Base-by-base conservation (phyloP, 306 rosid genomes). In the Cucurbita ficifolia region DNA sequence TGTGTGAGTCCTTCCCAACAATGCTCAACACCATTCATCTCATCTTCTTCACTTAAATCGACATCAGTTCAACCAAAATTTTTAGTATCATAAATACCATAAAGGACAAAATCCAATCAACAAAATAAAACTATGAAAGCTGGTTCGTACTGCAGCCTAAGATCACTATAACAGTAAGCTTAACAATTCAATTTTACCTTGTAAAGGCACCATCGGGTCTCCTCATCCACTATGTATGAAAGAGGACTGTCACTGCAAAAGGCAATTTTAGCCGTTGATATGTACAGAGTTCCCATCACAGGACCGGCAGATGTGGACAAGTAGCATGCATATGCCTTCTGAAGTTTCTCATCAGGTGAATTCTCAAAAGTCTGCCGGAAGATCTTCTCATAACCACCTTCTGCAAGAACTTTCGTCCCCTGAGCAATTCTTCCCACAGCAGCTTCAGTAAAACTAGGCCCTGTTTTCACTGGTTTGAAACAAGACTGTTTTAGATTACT, bases 291-390 rank as follows among this genome's bases (percentile, higher is more conserved):
- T 72, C 99, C 99, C 96, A 91, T 87, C 7, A 91, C 92, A 12
- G 99, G 99, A 54, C 99, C 99, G 75, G 96, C 99, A 10, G 99
- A 94, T n/a, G 99, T 94, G 70, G 99, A 91, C 21, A 94, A 79
- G 67, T 86, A 94, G 83, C 97, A 91, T 6, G 96, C 99, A 87
- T 75, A 94, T 5, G 99, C 84, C 84, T 88, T 91, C 5, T 79
- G 77, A 79, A 95, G 97, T 50, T 89, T 84, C 85, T 95, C 99
- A 76, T 89, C 96, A 0, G 91, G 91, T 71, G 79, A 82, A 19
- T 88, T 91, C 91, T 91, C 91, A 81, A 95, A 95, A 65, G 82
- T 84, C 50, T 85, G 92, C 48, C 86, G 81, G 78, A 95, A 95
- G 67, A 95, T 88, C 83, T 95, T 95, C 87, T 91, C 99, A 60